Conservation (phyloP, 768 basidiomycete genomes). For the Gautieria morchelliformis region DNA sequence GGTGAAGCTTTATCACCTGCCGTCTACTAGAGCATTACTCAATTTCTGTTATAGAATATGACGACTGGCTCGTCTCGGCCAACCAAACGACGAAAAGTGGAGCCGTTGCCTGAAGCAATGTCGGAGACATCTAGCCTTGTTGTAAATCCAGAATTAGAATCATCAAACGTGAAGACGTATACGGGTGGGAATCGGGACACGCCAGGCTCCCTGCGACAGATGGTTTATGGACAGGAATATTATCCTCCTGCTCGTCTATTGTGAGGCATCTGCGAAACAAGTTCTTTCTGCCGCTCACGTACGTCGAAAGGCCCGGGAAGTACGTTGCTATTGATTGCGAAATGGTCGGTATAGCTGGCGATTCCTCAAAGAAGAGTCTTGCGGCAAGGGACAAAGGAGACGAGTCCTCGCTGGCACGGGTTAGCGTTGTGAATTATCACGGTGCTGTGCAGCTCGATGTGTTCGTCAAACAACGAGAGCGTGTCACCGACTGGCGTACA, state of each 20-base stretch:
- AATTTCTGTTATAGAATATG: neutral
- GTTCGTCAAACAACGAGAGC: constrained; percentile 79
- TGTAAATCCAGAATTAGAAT: neutral
- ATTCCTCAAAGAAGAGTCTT: constrained; percentile 14
- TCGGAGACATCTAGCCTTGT: neutral
- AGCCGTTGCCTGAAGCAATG: neutral
- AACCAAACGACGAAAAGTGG: constrained; percentile 7
- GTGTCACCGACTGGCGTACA: constrained; percentile 89
- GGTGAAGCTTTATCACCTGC: constrained; percentile 21
- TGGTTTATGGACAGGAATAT: constrained; percentile 15
- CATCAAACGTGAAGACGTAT: constrained; percentile 8
- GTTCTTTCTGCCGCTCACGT: constrained; percentile 7
- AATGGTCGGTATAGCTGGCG: constrained; percentile 93
- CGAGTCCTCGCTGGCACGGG: constrained; percentile 81
- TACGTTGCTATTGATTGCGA: constrained; percentile 90
- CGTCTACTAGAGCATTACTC: neutral
- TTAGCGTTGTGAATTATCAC: constrained; percentile 83
- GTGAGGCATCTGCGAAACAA: neutral
- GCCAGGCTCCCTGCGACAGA: constrained; percentile 10
- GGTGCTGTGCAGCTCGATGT: constrained; percentile 74
- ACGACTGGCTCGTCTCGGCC: neutral
- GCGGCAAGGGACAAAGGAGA: constrained; percentile 30
- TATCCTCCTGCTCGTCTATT: neutral
- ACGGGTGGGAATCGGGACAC: neutral
- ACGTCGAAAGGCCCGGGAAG: constrained; percentile 45